These are phyloP conservation scores for Heliosperma pusillum DNA, from an alignment of 148 eudicot species.

Conservation along the genomic window DNA sequence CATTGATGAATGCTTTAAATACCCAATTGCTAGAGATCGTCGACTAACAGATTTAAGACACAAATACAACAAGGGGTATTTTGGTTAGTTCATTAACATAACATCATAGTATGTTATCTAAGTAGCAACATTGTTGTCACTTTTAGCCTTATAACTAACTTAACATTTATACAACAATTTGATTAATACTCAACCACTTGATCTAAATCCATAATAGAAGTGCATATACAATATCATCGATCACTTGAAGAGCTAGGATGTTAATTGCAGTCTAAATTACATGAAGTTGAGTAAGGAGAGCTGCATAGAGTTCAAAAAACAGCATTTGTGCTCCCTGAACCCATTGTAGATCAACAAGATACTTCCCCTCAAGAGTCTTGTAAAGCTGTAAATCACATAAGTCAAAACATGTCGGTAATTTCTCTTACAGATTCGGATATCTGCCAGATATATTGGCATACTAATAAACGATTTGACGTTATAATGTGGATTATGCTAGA, in stretches of 20 bases:
- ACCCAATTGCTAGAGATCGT: no score
- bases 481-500: no score
- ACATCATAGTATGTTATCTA: no score
- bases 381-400: slow-evolving; percentile 48
- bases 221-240: slow-evolving; percentile 22
- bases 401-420: neutral
- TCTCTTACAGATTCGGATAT: neutral
- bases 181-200: slow-evolving; percentile 16
- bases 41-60: no score
- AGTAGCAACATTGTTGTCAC: no score
- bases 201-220: slow-evolving; percentile 1
- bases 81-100: no score
- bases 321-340: slow-evolving; percentile 84
- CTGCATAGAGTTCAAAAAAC: slow-evolving; percentile 87
- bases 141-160: no score
- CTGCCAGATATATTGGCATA: no score
- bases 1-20: no score
- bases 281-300: slow-evolving; percentile 91
- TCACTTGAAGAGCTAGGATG: slow-evolving; percentile 23
- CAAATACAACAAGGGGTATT: no score
- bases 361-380: slow-evolving; percentile 82
- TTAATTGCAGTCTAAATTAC: slow-evolving; percentile 48
- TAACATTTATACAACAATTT: slow-evolving; percentile 1
- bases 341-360: slow-evolving; percentile 89
- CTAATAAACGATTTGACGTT: no score